Conservation (phyloP, 208 protist genomes). For the Leishmania guyanensis region DNA sequence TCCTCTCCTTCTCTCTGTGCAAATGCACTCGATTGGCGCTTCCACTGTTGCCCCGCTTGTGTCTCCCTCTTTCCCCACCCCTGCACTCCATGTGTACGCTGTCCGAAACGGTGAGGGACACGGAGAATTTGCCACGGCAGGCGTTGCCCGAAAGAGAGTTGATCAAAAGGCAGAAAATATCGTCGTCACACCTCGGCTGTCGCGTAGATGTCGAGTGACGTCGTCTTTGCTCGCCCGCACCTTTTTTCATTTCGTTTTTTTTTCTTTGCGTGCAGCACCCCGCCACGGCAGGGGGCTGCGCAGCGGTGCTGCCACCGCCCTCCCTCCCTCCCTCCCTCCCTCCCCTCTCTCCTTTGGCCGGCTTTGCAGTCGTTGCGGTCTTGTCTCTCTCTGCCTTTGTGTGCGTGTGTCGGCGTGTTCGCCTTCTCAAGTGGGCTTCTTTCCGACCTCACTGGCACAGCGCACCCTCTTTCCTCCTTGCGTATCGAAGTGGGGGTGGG, state of each 20-base stretch:
- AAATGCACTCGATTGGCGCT: neutral
- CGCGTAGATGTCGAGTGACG: neutral
- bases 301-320: no score
- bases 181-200: neutral
- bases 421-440: neutral
- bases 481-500: neutral
- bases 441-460: neutral
- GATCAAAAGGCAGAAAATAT: neutral
- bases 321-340: no score
- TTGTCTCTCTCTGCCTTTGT: neutral
- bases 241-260: neutral
- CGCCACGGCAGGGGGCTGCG: no score
- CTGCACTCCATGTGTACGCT: neutral
- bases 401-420: neutral
- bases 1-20: neutral
- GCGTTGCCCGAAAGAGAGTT: neutral
- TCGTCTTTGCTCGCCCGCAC: neutral
- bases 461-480: neutral
- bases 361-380: neutral
- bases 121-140: neutral
- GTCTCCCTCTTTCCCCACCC: neutral
- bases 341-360: neutral
- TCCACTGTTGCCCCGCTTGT: neutral
- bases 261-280: no score
- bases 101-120: neutral